phyloP scores from a whole-genome alignment of 2,329 filamentous ascomycete genomes.

The Cytospora chrysosperma region DNA sequence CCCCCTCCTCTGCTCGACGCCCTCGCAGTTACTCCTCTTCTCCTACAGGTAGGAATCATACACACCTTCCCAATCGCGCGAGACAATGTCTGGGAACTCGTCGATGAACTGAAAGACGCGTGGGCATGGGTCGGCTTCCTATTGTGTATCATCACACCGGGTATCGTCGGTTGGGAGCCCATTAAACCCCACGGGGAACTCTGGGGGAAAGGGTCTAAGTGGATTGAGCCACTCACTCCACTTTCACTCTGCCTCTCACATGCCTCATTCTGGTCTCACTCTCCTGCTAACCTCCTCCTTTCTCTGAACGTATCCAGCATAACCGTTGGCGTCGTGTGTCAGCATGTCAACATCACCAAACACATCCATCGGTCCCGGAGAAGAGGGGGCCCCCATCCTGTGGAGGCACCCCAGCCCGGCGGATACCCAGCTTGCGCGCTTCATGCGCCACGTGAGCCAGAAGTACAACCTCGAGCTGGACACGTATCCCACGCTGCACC shows the following conservation, averaged over 20 bases:
- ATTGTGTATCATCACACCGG: neutral
- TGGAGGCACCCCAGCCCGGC: conserved; percentile 70
- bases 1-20: neutral
- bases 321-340: neutral
- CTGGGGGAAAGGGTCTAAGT: neutral
- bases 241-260: neutral
- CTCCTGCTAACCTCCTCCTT: neutral
- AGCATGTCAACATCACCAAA: conserved; percentile 3
- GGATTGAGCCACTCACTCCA: neutral
- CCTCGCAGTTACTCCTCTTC: neutral
- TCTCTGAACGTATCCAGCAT: too few relatives aligned
- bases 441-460: conserved; percentile 66
- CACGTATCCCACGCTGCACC: conserved; percentile 73
- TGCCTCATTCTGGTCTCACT: neutral
- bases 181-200: neutral
- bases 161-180: neutral
- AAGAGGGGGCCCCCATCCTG: conserved; percentile 38
- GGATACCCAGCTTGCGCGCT: conserved; percentile 69
- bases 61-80: neutral
- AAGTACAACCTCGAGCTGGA: conserved; percentile 63
- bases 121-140: neutral
- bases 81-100: neutral
- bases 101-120: neutral
- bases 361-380: neutral
- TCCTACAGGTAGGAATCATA: neutral